phyloP scores from a whole-genome alignment of 345 rosid species.

The Arabidopsis arenosa region DNA sequence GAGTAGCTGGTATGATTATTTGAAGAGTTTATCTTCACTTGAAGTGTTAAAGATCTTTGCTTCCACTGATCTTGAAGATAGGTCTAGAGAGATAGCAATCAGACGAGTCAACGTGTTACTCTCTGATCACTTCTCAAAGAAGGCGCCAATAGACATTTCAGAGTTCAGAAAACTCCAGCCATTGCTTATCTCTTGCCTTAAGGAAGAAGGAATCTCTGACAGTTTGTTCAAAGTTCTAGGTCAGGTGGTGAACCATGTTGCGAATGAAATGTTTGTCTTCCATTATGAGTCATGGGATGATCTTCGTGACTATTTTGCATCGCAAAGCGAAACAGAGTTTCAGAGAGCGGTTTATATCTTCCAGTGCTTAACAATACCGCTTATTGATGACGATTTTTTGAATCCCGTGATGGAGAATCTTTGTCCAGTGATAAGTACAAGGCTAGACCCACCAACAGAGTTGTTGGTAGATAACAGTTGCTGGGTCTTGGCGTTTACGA shows the following conservation, averaged over 20 bases:
- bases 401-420: not conserved
- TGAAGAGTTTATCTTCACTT: not conserved
- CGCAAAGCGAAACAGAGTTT: not conserved
- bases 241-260: not conserved
- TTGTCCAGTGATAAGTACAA: not conserved
- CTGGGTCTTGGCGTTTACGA: not conserved
- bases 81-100: not conserved
- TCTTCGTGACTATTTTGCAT: not conserved
- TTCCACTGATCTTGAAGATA: not conserved
- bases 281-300: not conserved
- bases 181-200: slow-evolving; percentile 7
- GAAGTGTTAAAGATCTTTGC: not conserved
- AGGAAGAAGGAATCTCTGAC: not conserved
- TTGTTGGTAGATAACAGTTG: not conserved
- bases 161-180: not conserved
- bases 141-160: not conserved
- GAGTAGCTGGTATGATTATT: not conserved
- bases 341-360: slow-evolving; percentile 1
- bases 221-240: not conserved
- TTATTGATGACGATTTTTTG: not conserved
- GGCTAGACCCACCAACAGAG: slow-evolving; percentile 10
- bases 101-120: not conserved
- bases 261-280: not conserved
- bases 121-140: not conserved
- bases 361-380: not conserved